phyloP scores from a whole-genome alignment of 2,329 filamentous ascomycete species.

The Trichoderma hamatum region DNA sequence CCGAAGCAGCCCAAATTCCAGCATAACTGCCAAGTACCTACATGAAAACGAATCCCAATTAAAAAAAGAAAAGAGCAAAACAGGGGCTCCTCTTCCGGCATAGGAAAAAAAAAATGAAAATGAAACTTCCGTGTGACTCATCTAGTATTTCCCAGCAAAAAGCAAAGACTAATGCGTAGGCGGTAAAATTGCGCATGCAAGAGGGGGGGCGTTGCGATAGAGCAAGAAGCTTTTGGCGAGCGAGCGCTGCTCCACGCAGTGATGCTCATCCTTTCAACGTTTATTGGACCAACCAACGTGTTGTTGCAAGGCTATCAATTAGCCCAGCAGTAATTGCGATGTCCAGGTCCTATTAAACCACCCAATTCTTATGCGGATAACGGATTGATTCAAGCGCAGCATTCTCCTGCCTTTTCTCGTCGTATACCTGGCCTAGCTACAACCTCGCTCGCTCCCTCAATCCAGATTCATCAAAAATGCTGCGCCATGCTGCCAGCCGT shows the following conservation, averaged over 20 bases:
- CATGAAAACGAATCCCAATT: not conserved
- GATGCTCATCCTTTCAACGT: not conserved
- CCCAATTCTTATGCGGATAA: not conserved
- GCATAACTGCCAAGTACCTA: not conserved
- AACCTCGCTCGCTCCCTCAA: constrained; percentile 10
- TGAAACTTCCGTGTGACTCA: constrained; percentile 34
- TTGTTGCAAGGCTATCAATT: not conserved
- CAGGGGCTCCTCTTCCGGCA: constrained; percentile 25
- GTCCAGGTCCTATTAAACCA: not conserved
- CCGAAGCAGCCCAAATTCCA: constrained; percentile 9
- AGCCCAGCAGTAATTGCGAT: not conserved
- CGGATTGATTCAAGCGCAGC: not conserved
- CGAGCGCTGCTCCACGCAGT: not conserved
- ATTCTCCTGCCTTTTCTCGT: not conserved
- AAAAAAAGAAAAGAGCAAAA: constrained; percentile 16
- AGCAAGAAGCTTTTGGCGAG: constrained; percentile 19
- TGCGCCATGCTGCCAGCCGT: constrained; percentile 9
- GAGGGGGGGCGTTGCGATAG: constrained; percentile 25
- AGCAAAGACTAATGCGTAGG: constrained; percentile 29
- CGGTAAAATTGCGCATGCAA: constrained; percentile 23
- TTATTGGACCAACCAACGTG: not conserved
- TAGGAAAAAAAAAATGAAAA: constrained; percentile 10
- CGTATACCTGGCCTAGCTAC: not conserved
- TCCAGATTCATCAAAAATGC: not conserved
- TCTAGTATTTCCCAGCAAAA: constrained; percentile 10